Conservation (phyloP, 768 basidiomycete species). For the Mycena leptocephala region DNA sequence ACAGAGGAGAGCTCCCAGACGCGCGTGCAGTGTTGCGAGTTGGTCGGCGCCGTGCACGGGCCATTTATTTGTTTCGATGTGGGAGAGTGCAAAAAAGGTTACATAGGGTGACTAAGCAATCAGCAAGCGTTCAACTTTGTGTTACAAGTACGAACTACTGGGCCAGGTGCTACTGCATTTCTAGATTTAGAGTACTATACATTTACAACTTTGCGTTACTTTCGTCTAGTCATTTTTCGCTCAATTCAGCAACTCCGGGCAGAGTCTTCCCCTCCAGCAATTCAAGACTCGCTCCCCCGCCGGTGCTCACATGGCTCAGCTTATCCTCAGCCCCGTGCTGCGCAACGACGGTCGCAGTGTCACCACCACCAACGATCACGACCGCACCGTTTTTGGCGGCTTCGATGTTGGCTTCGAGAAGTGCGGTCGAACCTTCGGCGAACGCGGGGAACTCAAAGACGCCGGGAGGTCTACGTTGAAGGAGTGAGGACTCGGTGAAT, state of each 20-base stretch:
- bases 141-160: too few relatives aligned
- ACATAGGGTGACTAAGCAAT: background rate
- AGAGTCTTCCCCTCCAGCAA: slow-evolving; percentile 97
- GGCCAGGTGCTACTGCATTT: background rate
- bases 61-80: slow-evolving; percentile 26
- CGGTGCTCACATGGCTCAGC: slow-evolving; percentile 97
- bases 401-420: slow-evolving; percentile 89
- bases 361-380: slow-evolving; percentile 97
- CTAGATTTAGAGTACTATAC: background rate
- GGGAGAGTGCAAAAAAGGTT: background rate
- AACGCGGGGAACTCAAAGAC: slow-evolving; percentile 98
- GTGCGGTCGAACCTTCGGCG: slow-evolving; percentile 85
- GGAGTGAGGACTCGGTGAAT: slow-evolving; percentile 18
- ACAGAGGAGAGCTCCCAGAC: slow-evolving; percentile 29
- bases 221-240: slow-evolving; percentile 73
- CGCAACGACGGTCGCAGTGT: slow-evolving; percentile 97
- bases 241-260: slow-evolving; percentile 93
- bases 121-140: background rate
- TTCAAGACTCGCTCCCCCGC: slow-evolving; percentile 94
- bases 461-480: slow-evolving; percentile 84
- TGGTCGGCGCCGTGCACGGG: slow-evolving; percentile 26
- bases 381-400: slow-evolving; percentile 90
- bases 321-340: slow-evolving; percentile 88
- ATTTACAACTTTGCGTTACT: slow-evolving; percentile 29
- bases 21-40: slow-evolving; percentile 18